phyloP scores from a whole-genome alignment of 2,329 filamentous ascomycete species.

The Dactylonectria macrodidyma region DNA sequence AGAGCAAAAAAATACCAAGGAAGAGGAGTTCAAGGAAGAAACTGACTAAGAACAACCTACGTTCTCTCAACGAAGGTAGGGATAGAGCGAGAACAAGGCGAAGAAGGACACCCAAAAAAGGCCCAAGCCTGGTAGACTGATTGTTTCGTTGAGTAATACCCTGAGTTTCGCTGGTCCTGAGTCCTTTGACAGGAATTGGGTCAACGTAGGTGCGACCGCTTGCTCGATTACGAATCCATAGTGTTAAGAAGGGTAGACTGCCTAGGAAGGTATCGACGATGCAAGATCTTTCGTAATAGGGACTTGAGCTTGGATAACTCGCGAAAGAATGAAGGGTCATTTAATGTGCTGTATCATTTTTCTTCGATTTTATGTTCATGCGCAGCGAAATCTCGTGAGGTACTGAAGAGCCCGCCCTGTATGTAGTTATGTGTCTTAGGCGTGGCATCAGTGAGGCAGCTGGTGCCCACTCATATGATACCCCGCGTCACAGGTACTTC shows the following conservation, averaged over 20 bases:
- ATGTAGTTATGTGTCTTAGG: background rate
- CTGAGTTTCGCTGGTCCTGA: background rate
- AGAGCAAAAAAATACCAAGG: background rate
- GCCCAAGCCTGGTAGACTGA: background rate
- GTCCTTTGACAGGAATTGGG: background rate
- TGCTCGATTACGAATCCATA: no score
- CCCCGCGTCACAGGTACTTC: slow-evolving; percentile 6
- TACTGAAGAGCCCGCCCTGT: background rate
- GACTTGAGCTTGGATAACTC: no score
- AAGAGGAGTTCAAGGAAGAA: background rate
- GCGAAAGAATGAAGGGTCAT: background rate
- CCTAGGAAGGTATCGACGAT: no score
- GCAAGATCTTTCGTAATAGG: no score
- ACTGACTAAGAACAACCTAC: no score
- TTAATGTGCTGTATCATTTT: no score
- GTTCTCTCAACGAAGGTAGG: no score
- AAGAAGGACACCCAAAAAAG: background rate
- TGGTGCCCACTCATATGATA: slow-evolving; percentile 6
- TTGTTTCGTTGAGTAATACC: background rate
- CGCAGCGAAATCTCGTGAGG: background rate
- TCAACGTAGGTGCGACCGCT: no score
- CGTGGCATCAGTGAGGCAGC: background rate
- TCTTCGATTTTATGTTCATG: background rate
- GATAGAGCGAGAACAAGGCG: no score
- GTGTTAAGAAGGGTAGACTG: no score